These are phyloP conservation scores for Phaseolus coccineus DNA, from an alignment of 331 rosid genomes.

Conservation along the genomic window DNA sequence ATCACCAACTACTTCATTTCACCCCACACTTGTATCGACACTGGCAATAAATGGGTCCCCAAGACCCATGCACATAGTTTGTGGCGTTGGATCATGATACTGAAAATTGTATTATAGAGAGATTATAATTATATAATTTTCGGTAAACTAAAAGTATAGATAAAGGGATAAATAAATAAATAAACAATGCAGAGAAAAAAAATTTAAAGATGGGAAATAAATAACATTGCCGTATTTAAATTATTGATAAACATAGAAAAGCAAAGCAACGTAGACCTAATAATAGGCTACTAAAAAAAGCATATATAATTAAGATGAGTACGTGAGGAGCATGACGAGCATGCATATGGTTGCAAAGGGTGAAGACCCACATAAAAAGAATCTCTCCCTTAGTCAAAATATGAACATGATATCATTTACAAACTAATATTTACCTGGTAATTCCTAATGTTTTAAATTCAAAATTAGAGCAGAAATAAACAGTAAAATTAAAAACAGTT, in stretches of 20 bases:
- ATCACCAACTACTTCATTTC: no score
- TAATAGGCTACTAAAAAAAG: constrained; percentile 49
- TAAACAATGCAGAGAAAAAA: not conserved
- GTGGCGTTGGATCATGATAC: not conserved
- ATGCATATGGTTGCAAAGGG: constrained; percentile 48
- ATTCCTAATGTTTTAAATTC: constrained; percentile 34
- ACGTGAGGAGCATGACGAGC: constrained; percentile 73
- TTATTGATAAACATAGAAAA: constrained; percentile 20
- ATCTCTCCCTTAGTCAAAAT: constrained; percentile 52
- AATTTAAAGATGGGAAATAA: not conserved
- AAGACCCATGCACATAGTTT: no score
- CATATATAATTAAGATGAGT: constrained; percentile 43
- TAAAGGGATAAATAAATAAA: no score
- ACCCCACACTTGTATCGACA: no score
- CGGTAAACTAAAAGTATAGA: no score
- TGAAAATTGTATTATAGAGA: not conserved
- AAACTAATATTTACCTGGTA: not conserved
- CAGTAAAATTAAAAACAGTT: not conserved
- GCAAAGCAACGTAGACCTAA: constrained; percentile 51
- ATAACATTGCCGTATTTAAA: not conserved
- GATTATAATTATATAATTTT: not conserved
- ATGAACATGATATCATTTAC: constrained; percentile 44
- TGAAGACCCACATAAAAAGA: constrained; percentile 50
- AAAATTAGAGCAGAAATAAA: constrained; percentile 24
- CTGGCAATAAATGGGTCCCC: no score